Evolutionary conservation across 1,284 basidiomycete genomes (phyloP).

Genomic region (Ustanciosporium gigantosporum): DNA sequence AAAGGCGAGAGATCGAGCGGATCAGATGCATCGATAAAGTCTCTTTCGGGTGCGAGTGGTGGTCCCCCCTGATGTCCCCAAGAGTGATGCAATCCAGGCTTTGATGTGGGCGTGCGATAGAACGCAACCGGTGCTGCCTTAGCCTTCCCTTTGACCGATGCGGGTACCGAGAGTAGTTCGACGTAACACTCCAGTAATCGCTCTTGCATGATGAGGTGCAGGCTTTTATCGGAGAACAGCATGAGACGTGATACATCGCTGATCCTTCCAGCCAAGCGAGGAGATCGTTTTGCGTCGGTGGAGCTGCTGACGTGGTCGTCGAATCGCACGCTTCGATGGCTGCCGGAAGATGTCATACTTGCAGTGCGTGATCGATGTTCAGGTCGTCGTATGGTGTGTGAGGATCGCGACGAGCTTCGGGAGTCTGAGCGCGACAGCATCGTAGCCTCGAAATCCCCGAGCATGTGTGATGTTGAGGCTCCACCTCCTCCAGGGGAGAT

Average conservation of each 20-base stretch:
- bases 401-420: constrained; percentile 30
- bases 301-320: constrained; percentile 10
- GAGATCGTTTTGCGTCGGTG: constrained; percentile 6
- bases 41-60: constrained; percentile 23
- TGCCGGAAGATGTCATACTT: constrained; percentile 25
- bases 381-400: constrained; percentile 25
- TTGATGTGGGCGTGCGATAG: constrained; percentile 14
- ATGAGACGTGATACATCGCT: constrained; percentile 17
- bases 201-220: constrained; percentile 32
- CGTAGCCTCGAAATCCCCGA: constrained; percentile 21
- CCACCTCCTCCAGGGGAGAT: constrained; percentile 4
- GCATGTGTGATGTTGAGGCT: constrained; percentile 3
- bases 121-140: constrained; percentile 1
- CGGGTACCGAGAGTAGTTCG: constrained; percentile 13
- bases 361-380: constrained; percentile 21
- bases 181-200: constrained; percentile 35
- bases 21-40: constrained; percentile 4
- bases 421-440: constrained; percentile 33
- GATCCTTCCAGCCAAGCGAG: constrained; percentile 6
- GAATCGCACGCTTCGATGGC: constrained; percentile 30
- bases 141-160: no score
- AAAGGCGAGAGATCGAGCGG: neutral
- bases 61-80: constrained; percentile 28
- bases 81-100: constrained; percentile 30
- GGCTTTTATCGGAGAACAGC: constrained; percentile 23